A percentile compares a stretch with the other conserved stretches of the same genome.
These are phyloP conservation scores for Penicillium sp. DNA, from an alignment of 2,329 filamentous ascomycete genomes.

Conservation along the genomic window DNA sequence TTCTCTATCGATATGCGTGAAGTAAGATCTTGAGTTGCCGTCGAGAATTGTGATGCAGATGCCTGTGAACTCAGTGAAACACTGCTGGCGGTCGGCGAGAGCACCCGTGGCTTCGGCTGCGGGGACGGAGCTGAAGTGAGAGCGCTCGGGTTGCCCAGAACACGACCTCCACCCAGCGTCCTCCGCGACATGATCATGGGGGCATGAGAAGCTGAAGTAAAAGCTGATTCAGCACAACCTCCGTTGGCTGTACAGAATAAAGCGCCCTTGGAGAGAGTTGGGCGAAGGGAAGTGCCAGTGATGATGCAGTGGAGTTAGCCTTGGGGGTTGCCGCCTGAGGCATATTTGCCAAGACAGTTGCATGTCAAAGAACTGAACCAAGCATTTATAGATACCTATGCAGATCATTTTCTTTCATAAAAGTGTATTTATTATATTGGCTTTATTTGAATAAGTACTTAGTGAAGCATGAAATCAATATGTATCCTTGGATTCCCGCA, in stretches of 20 bases:
- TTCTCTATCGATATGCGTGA: constrained; percentile 74
- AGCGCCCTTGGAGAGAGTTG: constrained; percentile 8
- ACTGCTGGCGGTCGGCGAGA: constrained; percentile 69
- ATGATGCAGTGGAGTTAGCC: constrained; percentile 24
- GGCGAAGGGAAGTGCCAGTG: constrained; percentile 12
- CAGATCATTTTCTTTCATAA: too few species aligned
- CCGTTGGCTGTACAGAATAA: constrained; percentile 21
- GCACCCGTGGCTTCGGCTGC: constrained; percentile 44
- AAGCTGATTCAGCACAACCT: constrained; percentile 21
- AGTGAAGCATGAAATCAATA: too few species aligned
- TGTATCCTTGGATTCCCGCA: too few species aligned
- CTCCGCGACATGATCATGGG: constrained; percentile 69
- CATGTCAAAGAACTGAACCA: neutral
- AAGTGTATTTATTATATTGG: too few species aligned
- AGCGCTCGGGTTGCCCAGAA: constrained; percentile 81
- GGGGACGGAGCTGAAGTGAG: constrained; percentile 60
- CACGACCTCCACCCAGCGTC: constrained; percentile 87
- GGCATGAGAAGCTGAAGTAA: constrained; percentile 32
- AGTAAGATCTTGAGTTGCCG: constrained; percentile 72
- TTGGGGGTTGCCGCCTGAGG: constrained; percentile 17
- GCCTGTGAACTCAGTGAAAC: constrained; percentile 73
- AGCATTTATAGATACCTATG: too few species aligned
- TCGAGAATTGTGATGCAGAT: constrained; percentile 69
- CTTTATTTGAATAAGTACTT: too few species aligned
- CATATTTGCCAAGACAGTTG: constrained; percentile 8